Evolutionary conservation across 768 basidiomycete species (phyloP), one percentile per base, ranked within the genome.

Genomic region (Gloeopeniophorella convolvens): DNA sequence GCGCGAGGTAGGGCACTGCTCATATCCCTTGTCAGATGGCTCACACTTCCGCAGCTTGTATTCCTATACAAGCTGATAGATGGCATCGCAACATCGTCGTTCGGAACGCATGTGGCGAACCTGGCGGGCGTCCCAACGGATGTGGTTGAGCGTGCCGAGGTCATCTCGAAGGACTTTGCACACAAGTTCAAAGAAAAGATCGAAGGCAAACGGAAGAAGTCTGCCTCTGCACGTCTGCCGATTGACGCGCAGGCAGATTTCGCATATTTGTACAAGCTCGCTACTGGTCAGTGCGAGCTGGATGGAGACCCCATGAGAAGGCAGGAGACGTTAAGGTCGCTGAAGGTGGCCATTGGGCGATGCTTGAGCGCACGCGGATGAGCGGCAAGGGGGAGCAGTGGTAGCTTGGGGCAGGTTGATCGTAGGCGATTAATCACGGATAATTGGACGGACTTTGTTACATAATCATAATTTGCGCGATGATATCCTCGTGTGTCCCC

Each of bases 31-130:
- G 32, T 3, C 20, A 18, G 26, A 28, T 31, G 12, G 31, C 42
- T 30, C 16, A 27, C 47, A 34, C 39, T 60, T 32, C n/a, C 36
- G 16, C 59, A 94, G 89, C 82, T 96, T 33, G 78, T 92, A 16
- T 98, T 97, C 73, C 73, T 97, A 16, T 98, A 95, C 73, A 96
- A 97, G 70, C 81, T 98, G 27, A 79, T 94, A 40, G 80, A 84
- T 26, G 89, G 89, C 12, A 83, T 82, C n/a, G 89, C 91, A 0
- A 78, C 82, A 28, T 89, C 85, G 15, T 92, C 91, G 0, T 94
- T 94, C 60, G 92, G 90, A 8, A 92, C 92, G 1, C 92, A 95
- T 62, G 95, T 98, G 35, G 96, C 96, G 24, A 88, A 85, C 58
- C 76, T 99, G 37, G 96, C 95, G 3, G 96, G 95, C 5, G 91